Conservation (phyloP, 345 rosid genomes). For the Populus ilicifolia region DNA sequence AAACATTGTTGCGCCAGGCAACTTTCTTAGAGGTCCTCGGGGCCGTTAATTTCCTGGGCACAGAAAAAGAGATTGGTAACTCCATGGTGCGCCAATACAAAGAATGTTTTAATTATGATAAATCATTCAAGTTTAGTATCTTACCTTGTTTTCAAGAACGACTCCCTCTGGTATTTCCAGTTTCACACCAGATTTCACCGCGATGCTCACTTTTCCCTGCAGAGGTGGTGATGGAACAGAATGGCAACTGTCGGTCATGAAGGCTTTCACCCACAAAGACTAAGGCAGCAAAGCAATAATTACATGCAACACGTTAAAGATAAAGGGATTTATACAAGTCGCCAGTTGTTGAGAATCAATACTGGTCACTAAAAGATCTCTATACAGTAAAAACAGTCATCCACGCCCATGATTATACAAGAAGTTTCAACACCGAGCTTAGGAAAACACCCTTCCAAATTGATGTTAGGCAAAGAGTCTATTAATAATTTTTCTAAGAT, state of each 20-base stretch:
- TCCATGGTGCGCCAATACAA: not conserved
- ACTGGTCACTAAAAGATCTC: not conserved
- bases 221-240: not conserved
- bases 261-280: no score
- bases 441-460: not conserved
- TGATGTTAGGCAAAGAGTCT: not conserved
- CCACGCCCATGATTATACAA: not conserved
- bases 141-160: conserved; percentile 81
- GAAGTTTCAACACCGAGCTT: not conserved
- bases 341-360: not conserved
- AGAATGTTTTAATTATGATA: not conserved
- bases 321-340: not conserved
- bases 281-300: not conserved
- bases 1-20: not conserved
- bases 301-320: not conserved
- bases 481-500: not conserved
- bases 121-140: not conserved
- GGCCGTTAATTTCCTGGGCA: conserved; percentile 69
- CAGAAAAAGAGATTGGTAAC: not conserved
- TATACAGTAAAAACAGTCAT: not conserved
- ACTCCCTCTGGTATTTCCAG: conserved; percentile 72
- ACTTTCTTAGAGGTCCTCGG: conserved; percentile 54
- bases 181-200: conserved; percentile 66
- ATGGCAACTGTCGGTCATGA: not conserved
- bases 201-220: conserved; percentile 73